Evolutionary conservation across 768 basidiomycete species (phyloP), one percentile per base, ranked within the genome.

Genomic region (Pleurotus salmoneostramineus): DNA sequence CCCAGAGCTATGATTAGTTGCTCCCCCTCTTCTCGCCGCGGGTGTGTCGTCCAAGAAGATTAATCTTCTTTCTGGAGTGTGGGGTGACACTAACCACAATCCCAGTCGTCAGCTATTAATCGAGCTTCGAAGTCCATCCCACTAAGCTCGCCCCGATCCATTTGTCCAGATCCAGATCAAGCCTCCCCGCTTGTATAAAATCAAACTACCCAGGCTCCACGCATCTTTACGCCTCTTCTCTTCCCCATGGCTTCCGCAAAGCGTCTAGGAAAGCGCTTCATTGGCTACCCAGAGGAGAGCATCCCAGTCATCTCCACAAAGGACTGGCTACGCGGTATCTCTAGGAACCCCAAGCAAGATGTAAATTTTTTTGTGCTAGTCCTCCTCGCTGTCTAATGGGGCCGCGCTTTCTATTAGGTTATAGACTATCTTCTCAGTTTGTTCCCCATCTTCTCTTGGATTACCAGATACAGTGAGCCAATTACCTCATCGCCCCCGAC

Each of bases 371-470:
- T 44, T 48, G 56, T 36, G 35, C 32, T 56, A 40, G n/a, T 33
- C 35, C 48, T 34, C 33, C 36, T 31, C 36, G 21, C 58, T 58
- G 40, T 33, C 21, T 34, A 40, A n/a, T n/a, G 37, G 6, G 37
- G 14, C 37, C 37, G 6, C 37, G 6, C 43, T 58, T 27, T 55
- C 61, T 43, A 27, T 17, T 62, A 94, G 91, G 65, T 79, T 40
- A 69, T 78, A 50, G 63, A 77, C 58, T 97, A 97, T 65, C n/a
- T 93, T 33, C 63, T 71, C 48, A 79, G 83, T 61, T 74, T 97
- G 11, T 96, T 97, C 71, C 95, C 95, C 0, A 90, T 97, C 67
- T 31, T 93, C 0, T 74, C 81, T 34, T 98, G 95, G 95, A 87
- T 91, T 40, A 79, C 83, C 3, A 81, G 93, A 66, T 98, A 98